Base-by-base conservation (phyloP, 805 yeast genomes). In the Ogataea methylovora region DNA sequence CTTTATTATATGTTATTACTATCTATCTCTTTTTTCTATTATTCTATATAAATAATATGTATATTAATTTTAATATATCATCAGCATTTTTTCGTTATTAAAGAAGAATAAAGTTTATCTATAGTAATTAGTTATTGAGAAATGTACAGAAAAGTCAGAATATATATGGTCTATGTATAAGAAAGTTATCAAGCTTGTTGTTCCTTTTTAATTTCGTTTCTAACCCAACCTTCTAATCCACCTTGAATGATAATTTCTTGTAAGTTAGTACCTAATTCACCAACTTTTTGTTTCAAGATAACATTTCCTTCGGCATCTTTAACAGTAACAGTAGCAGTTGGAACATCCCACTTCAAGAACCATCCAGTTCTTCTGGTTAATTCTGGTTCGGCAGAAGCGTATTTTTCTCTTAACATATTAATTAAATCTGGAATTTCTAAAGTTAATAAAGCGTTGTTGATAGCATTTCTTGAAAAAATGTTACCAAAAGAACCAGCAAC, bases 161-260 rank as follows among this genome's bases (percentile, higher is more conserved):
- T 25, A 15, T 25, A 13, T 25, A 13, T 25, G n/a, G 11, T 25
- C 7, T 25, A 25, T 13, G 11, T 25, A 25, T 15, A 10, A 11
- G 14, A 25, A 7, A 8, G 10, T 8, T 6, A 6, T 13, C 23
- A 15, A 16, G 28, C 16, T 25, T 8, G 14, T 28, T 36, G 23
- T 34, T 51, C 52, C 32, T 55, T 52, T 40, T 48, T 46, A 43
- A 80, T 63, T 57, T 85, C 82, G 15, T 87, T 69, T 60, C 73
- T 83, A 38, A 92, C 97, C 99, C 99, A 92, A 27, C 95, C 94
- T 70, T 92, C 99, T 38, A 92, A 75, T 37, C 99, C 99, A 32
- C 98, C 98, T 58, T 86, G 81, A 43, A 90, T 88, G 45, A 92
- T 92, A 51, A 92, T 92, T 48, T 92, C 98, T 65, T 92, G 99